phyloP scores from a whole-genome alignment of 1,284 basidiomycete genomes.

The Fistulina hepatica region DNA sequence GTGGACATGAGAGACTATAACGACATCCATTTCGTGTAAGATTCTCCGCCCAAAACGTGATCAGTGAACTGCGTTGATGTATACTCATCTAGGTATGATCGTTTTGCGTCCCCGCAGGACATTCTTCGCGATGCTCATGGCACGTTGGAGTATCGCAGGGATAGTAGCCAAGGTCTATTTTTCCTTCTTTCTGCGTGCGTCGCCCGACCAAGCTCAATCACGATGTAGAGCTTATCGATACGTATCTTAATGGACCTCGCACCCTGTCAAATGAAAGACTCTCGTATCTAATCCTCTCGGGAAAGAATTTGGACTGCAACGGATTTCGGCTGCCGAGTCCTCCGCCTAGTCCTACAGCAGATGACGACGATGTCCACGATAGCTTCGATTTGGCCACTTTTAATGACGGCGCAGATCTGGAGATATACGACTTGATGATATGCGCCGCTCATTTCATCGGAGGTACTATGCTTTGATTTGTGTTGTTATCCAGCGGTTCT shows the following conservation, averaged over 20 bases:
- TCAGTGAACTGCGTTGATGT: conserved; percentile 1
- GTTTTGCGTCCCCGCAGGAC: conserved; percentile 33
- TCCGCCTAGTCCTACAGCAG: conserved; percentile 25
- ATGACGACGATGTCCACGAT: conserved; percentile 4
- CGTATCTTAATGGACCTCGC: conserved; percentile 64
- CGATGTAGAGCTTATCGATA: conserved; percentile 44
- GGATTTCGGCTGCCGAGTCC: conserved; percentile 29
- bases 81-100: conserved; percentile 32
- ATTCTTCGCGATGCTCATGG: conserved; percentile 38
- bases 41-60: conserved; percentile 8
- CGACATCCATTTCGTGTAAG: conserved; percentile 56
- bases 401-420: too few species aligned
- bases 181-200: conserved; percentile 2
- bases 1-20: conserved; percentile 53
- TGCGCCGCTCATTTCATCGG: conserved; percentile 63
- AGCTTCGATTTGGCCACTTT: too few species aligned
- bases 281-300: conserved; percentile 47
- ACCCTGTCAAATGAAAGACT: conserved; percentile 60
- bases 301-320: background rate
- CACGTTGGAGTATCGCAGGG: conserved; percentile 38
- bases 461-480: conserved; percentile 2
- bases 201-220: conserved; percentile 1
- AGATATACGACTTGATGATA: conserved; percentile 47
- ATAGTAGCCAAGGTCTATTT: conserved; percentile 40
- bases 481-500: background rate